These are phyloP conservation scores for Xylaria sp. DNA, from an alignment of 2,329 filamentous ascomycete genomes.

Conservation along the genomic window DNA sequence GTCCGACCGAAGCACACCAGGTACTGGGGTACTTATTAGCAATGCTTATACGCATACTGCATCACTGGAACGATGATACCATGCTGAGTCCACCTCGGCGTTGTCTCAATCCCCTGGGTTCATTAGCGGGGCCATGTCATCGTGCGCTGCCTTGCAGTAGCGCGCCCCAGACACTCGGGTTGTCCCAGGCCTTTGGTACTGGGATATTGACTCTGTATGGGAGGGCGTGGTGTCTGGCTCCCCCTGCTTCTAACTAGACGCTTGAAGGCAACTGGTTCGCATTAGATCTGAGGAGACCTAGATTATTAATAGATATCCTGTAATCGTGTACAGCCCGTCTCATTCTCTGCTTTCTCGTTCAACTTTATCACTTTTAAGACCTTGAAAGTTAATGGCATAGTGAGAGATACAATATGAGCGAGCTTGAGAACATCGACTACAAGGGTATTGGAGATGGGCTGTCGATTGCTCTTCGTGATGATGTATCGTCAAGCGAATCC, in stretches of 20 bases:
- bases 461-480: conserved; percentile 29
- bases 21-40: neutral
- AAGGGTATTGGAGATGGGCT: conserved; percentile 42
- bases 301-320: neutral
- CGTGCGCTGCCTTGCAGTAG: conserved; percentile 9
- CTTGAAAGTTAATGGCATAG: neutral
- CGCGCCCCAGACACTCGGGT: conserved; percentile 14
- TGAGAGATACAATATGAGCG: conserved; percentile 34
- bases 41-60: conserved; percentile 17
- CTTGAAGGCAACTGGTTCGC: conserved; percentile 30
- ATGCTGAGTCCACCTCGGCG: conserved; percentile 1
- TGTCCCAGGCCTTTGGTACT: conserved; percentile 9
- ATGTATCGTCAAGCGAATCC: conserved; percentile 38
- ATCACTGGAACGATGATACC: too few species aligned
- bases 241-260: neutral
- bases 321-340: neutral
- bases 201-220: neutral
- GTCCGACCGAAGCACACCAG: neutral
- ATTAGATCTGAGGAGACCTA: neutral
- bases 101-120: conserved; percentile 1
- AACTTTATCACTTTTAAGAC: neutral
- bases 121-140: conserved; percentile 10
- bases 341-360: neutral
- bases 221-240: too few species aligned
- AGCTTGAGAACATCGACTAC: conserved; percentile 40